Base-by-base conservation (phyloP, 2,329 filamentous ascomycete genomes). In the Arthrobotrys pseudoclavata region DNA sequence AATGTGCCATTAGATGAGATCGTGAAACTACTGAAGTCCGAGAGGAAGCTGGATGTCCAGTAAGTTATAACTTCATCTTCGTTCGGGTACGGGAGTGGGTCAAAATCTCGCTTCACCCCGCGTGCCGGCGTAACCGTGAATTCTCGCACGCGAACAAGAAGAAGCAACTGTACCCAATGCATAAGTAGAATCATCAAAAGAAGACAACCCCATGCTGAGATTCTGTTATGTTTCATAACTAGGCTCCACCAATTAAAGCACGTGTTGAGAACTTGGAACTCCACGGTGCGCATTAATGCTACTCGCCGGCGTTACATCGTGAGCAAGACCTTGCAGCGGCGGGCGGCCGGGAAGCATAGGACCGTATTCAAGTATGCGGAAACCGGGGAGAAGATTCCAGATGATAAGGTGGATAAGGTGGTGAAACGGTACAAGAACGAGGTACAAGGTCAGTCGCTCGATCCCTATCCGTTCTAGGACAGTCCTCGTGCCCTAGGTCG, bases 211-310 rank as follows among this genome's bases (percentile, higher is more conserved):
- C 26, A 63, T 64, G 66, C 66, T 76, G 42, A 76, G 34, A 62
- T 63, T 42, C 24, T 18, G 55, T 57, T 26, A 15, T 50, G 37
- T 61, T 20, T 53, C n/a, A 26, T 40, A 37, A 37, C 29, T 57
- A 76, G 72, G 34, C 57, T 76, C 50, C 72, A 76, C 60, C 72
- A 76, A 66, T 70, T 76, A 62, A 76, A 76, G 63, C 72, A 76
- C 50, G 72, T 70, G 20, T 66, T 76, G 66, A 52, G 72, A 13
- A 66, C 66, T 15, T 76, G 72, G 72, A 76, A 76, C 24, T 63
- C 60, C 48, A 76, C 72, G 4, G 72, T 76, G 48, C 72, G 72
- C 13, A 76, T 76, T 42, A 76, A 66, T 69, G 72, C 72, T 7
- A 53, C 66, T 29, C 72, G 69, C 60, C 64, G 72, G 64, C 72